Percentiles rank a stretch among this genome's conserved stretches.
Conservation (phyloP, 768 basidiomycete genomes). For the Serendipita sp. region DNA sequence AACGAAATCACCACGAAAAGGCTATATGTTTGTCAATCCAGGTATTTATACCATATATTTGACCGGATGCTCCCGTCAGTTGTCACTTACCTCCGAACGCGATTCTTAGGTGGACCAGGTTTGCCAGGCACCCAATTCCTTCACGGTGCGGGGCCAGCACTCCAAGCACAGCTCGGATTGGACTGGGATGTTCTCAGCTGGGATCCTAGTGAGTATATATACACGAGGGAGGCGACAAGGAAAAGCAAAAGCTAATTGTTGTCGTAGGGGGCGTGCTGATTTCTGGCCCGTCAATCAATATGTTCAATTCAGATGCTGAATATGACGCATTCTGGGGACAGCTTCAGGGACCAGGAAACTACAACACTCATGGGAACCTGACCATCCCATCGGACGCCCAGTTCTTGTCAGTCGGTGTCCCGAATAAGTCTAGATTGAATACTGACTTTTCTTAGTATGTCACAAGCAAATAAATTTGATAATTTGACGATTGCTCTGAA, state of each 20-base stretch:
- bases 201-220: background rate
- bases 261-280: background rate
- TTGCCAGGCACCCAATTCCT: background rate
- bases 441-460: background rate
- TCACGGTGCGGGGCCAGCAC: background rate
- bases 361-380: background rate
- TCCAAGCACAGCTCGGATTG: background rate
- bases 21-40: constrained; percentile 3
- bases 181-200: constrained; percentile 2
- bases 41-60: background rate
- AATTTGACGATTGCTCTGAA: background rate
- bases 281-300: background rate
- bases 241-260: background rate
- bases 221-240: too few species aligned
- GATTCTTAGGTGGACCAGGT: background rate
- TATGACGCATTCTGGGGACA: background rate
- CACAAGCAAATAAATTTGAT: background rate
- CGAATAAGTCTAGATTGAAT: background rate
- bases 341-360: background rate
- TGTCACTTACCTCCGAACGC: background rate
- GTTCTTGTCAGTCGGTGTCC: background rate
- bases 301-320: background rate
- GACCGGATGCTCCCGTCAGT: background rate
- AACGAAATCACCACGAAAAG: background rate
- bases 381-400: background rate